Evolutionary conservation across 345 rosid species (phyloP).

Genomic region (Kernera saxatilis): DNA sequence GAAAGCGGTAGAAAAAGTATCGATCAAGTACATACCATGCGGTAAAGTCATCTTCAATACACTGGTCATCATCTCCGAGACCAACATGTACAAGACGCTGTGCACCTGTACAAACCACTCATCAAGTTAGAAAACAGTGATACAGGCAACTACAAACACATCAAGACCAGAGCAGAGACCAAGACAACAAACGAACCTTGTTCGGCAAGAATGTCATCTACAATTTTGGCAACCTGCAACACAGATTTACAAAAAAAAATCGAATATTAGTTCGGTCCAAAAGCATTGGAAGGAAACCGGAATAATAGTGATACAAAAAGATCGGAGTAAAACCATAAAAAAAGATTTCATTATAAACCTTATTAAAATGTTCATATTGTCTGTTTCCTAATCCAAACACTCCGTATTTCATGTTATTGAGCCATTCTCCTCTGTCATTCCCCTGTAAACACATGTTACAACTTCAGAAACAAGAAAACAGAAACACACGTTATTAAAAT

Average conservation of each 20-base stretch:
- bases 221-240: conserved; percentile 71
- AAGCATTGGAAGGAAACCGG: background rate
- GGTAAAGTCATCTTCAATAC: conserved; percentile 86
- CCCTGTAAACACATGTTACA: conserved; percentile 43
- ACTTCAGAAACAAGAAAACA: conserved; percentile 17
- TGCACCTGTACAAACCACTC: conserved; percentile 53
- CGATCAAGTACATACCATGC: conserved; percentile 45
- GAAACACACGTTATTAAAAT: background rate
- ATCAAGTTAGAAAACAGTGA: background rate
- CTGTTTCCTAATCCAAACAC: conserved; percentile 96
- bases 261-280: background rate
- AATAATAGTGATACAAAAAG: background rate
- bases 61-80: conserved; percentile 91
- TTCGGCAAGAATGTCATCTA: conserved; percentile 61
- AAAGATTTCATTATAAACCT: conserved; percentile 37
- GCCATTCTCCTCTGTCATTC: conserved; percentile 67
- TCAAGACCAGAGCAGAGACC: background rate
- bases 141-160: background rate
- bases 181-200: conserved; percentile 53
- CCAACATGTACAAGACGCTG: conserved; percentile 70
- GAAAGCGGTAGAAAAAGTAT: background rate
- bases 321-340: background rate
- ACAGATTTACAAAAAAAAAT: background rate
- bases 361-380: conserved; percentile 95
- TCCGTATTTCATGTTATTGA: conserved; percentile 63